A percentile compares a stretch with the other conserved stretches of the same genome.
phyloP scores from a whole-genome alignment of 495 filamentous ascomycete genomes.

The Lepidopterella palustris region DNA sequence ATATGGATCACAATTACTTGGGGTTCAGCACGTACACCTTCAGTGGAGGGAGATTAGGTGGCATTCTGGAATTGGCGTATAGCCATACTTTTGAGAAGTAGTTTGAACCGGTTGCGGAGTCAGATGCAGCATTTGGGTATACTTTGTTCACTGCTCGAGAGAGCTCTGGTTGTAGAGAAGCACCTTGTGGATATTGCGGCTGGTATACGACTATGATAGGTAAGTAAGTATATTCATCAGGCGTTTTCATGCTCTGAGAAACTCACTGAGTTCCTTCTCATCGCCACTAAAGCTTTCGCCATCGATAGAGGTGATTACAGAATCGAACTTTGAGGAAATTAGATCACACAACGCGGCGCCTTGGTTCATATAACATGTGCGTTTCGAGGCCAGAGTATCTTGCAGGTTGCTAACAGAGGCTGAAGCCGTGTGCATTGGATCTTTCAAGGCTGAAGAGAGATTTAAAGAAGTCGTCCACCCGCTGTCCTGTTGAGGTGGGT shows the following conservation, averaged over 20 bases:
- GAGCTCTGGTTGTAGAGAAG: conserved; percentile 4
- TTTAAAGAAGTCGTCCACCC: conserved; percentile 13
- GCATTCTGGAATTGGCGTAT: conserved; percentile 73
- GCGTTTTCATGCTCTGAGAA: too few relatives aligned
- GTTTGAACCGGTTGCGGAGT: conserved; percentile 38
- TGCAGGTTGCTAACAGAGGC: neutral
- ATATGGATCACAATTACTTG: neutral
- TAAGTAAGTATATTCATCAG: too few relatives aligned
- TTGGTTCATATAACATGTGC: conserved; percentile 28
- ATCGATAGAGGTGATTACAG: conserved; percentile 45
- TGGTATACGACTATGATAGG: neutral
- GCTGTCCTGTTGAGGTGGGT: conserved; percentile 5
- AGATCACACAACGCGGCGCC: conserved; percentile 48
- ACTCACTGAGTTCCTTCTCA: conserved; percentile 53
- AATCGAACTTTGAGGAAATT: conserved; percentile 45
- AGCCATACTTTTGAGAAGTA: conserved; percentile 72
- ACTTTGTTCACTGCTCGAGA: conserved; percentile 1
- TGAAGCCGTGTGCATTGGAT: neutral
- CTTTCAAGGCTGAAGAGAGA: neutral
- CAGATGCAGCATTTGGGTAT: conserved; percentile 13
- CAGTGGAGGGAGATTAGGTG: conserved; percentile 55
- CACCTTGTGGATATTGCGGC: neutral
- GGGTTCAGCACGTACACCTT: conserved; percentile 46
- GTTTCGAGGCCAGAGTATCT: conserved; percentile 3
- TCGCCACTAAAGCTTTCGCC: conserved; percentile 55